A percentile compares a stretch with the other conserved stretches of the same genome.
Evolutionary conservation across 768 basidiomycete genomes (phyloP).

Genomic region (Boletus sp.): DNA sequence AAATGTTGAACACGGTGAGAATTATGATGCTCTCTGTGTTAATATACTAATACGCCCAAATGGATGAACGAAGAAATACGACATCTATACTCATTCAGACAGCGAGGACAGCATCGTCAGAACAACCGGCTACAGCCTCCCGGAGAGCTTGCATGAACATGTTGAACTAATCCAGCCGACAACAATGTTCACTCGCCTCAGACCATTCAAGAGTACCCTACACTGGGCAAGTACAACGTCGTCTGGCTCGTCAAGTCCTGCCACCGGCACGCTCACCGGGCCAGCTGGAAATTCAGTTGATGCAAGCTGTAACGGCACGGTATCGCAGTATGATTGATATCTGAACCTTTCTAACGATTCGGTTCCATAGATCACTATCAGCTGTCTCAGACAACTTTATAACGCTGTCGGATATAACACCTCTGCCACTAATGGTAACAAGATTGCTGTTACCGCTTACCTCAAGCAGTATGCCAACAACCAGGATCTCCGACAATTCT

Average conservation of each 20-base stretch:
- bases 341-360: background rate
- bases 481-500: constrained; percentile 52
- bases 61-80: constrained; percentile 49
- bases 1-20: constrained; percentile 66
- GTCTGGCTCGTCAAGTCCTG: background rate
- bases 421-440: constrained; percentile 41
- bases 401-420: constrained; percentile 48
- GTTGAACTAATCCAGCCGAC: constrained; percentile 72
- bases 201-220: constrained; percentile 41
- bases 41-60: background rate
- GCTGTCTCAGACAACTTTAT: constrained; percentile 55
- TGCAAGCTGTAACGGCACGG: constrained; percentile 44
- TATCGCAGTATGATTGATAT: background rate
- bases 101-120: constrained; percentile 57
- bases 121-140: constrained; percentile 69
- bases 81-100: constrained; percentile 54
- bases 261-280: constrained; percentile 19
- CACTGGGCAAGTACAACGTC: constrained; percentile 24
- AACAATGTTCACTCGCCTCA: constrained; percentile 57
- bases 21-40: background rate
- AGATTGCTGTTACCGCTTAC: constrained; percentile 55
- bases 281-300: constrained; percentile 42
- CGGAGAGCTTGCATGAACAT: constrained; percentile 54
- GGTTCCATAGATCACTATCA: constrained; percentile 42
- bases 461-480: constrained; percentile 52